Evolutionary conservation across 768 basidiomycete genomes (phyloP).

Genomic region (Tylopilus vinaceipallidus): DNA sequence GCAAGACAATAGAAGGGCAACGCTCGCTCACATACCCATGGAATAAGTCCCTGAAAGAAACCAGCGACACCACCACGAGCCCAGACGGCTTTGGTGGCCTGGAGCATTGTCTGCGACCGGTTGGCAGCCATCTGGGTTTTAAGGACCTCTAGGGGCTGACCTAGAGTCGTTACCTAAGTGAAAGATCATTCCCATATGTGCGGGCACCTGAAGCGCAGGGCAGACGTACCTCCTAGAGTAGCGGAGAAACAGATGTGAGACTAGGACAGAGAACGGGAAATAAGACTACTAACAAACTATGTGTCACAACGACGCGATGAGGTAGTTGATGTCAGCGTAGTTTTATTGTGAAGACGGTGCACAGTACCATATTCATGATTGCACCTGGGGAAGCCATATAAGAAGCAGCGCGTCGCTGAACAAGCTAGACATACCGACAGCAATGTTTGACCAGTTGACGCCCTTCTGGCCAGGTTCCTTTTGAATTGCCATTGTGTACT

Average conservation of each 20-base stretch:
- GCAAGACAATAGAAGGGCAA: neutral
- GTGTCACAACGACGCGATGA: neutral
- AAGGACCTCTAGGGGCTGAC: slow-evolving; percentile 95
- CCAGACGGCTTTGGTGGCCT: slow-evolving; percentile 87
- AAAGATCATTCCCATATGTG: neutral
- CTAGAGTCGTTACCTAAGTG: slow-evolving; percentile 88
- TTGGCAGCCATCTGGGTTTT: slow-evolving; percentile 99
- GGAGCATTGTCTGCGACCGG: slow-evolving; percentile 84
- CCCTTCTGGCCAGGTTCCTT: slow-evolving; percentile 90
- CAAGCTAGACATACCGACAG: slow-evolving; percentile 65
- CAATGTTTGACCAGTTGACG: slow-evolving; percentile 92
- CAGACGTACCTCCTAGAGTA: slow-evolving; percentile 66
- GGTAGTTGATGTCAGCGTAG: slow-evolving; percentile 6
- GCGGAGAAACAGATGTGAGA: slow-evolving; percentile 13
- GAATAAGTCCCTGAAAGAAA: slow-evolving; percentile 98
- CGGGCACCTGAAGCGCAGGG: neutral
- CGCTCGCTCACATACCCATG: slow-evolving; percentile 68
- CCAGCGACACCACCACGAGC: slow-evolving; percentile 84
- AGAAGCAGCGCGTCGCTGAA: slow-evolving; percentile 20
- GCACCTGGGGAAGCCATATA: slow-evolving; percentile 53
- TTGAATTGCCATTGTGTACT: slow-evolving; percentile 67
- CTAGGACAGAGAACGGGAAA: neutral
- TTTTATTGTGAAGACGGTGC: slow-evolving; percentile 33
- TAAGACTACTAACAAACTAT: slow-evolving; percentile 45
- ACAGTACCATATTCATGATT: slow-evolving; percentile 95